Base-by-base conservation (phyloP, 495 filamentous ascomycete genomes). In the Rusavskia elegans region DNA sequence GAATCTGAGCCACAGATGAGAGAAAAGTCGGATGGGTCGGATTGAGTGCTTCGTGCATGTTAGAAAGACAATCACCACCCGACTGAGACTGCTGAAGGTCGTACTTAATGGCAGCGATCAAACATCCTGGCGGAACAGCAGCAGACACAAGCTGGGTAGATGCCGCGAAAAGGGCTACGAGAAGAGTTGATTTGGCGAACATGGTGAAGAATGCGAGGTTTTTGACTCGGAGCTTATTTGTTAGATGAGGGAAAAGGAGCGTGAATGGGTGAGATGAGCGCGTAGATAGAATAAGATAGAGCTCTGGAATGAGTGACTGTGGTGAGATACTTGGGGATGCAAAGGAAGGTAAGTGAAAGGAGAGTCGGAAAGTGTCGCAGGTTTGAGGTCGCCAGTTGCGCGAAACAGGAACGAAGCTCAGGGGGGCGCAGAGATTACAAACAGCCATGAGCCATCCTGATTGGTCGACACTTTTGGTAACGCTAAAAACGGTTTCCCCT, bases 61-160 rank as follows among this genome's bases (percentile, higher is more conserved):
- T 44, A 62, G 55, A 29, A 44, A 5, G 23, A 35, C 23, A 39
- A n/a, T 23, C 17, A 20, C 25, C n/a, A n/a, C n/a, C n/a, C 29
- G 37, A 23, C 19, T 2, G 14, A 19, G 11, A 5, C 13, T 4
- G 4, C 6, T 25, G 27, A 9, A 11, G n/a, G 9, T 19, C 61
- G 49, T 63, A 68, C 66, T 67, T 67, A 44, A 71, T 53, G 36
- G 66, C 68, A 55, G 62, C 64, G 29, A 71, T 55, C 20, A 71
- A 53, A 56, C 68, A 71, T 36, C 59, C 66, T 21, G 68, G 68
- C 11, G 68, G 65, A 23, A 59, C 55, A 13, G 68, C 68, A 42
- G 61, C 38, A 35, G 32, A 35, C 17, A 54, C 61, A 52, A 67
- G 19, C 36, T 58, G 55, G 25, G 63, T 59, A 50, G 57, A 57